Percentiles rank a stretch among this genome's conserved stretches.
Evolutionary conservation across 2,329 filamentous ascomycete species (phyloP).

Genomic region (Fusarium setosum): DNA sequence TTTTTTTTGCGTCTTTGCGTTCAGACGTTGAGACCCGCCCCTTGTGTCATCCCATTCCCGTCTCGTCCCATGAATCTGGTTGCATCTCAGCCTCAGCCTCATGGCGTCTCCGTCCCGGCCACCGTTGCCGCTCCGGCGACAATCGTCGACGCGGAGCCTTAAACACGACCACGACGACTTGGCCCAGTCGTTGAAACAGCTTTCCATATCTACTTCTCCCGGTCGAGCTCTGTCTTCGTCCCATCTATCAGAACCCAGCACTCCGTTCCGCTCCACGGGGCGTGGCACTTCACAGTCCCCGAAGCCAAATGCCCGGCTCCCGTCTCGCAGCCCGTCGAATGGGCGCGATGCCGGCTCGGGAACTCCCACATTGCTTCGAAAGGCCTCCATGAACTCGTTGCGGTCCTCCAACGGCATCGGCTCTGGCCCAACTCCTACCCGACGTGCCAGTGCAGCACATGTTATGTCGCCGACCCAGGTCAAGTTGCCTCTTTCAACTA

Average conservation of each 20-base stretch:
- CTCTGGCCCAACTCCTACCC: conserved; percentile 53
- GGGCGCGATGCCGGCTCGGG: conserved; percentile 57
- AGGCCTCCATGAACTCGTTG: conserved; percentile 68
- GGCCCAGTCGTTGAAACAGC: conserved; percentile 56
- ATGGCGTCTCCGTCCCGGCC: conserved; percentile 46
- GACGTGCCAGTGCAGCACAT: conserved; percentile 61
- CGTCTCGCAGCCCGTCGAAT: conserved; percentile 56
- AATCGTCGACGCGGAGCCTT: conserved; percentile 47
- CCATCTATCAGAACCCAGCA: conserved; percentile 51
- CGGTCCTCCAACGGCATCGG: conserved; percentile 59
- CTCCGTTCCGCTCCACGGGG: conserved; percentile 54
- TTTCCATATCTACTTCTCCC: conserved; percentile 54
- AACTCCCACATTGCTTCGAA: conserved; percentile 64
- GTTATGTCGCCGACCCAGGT: conserved; percentile 57
- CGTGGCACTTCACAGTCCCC: conserved; percentile 44
- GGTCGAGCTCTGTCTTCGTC: conserved; percentile 42
- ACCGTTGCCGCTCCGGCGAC: conserved; percentile 47
- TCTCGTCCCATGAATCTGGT: conserved; percentile 26
- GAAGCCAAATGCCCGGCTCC: conserved; percentile 42
- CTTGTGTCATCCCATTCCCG: conserved; percentile 24
- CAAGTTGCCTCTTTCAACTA: conserved; percentile 47
- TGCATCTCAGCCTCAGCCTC: conserved; percentile 15
- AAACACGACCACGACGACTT: conserved; percentile 48
- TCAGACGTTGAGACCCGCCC: conserved; percentile 20
- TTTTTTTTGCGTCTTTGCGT: conserved; percentile 18